Conservation (phyloP, 345 rosid species). For the Brassica nigra region DNA sequence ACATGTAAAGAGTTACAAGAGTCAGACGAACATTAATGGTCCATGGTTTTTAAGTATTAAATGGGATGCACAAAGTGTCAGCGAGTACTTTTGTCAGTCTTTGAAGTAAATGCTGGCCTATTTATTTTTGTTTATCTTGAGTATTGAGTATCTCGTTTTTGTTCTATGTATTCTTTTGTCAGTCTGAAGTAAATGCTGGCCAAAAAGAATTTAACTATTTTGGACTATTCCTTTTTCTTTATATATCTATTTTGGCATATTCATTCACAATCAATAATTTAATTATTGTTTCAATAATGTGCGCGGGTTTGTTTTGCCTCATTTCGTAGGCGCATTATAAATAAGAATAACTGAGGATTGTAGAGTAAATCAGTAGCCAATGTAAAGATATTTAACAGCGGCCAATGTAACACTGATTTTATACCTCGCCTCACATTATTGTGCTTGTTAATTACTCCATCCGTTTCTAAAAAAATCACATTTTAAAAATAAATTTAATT, state of each 20-base stretch:
- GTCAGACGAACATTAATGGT: conserved; percentile 39
- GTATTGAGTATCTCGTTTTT: neutral
- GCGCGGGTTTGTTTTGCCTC: neutral
- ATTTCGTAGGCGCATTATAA: neutral
- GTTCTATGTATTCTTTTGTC: neutral
- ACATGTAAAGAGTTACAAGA: conserved; percentile 18
- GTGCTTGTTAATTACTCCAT: neutral
- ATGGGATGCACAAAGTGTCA: conserved; percentile 36
- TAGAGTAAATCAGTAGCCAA: neutral
- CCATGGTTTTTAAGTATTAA: conserved; percentile 33
- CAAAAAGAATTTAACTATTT: conserved; percentile 2
- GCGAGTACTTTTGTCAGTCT: conserved; percentile 43
- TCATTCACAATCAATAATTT: conserved; percentile 16
- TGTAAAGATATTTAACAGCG: neutral
- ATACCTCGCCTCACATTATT: neutral
- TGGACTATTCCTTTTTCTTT: conserved; percentile 21
- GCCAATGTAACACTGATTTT: neutral
- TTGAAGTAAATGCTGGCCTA: conserved; percentile 29
- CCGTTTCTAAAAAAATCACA: neutral
- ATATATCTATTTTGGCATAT: conserved; percentile 15
- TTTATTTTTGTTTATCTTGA: conserved; percentile 16
- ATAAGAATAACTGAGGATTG: neutral
- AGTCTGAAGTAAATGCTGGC: neutral
- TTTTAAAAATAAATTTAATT: no score
- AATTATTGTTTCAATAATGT: conserved; percentile 13